Conservation (phyloP, 805 yeast genomes). For the Kodamaea jinghongensis region DNA sequence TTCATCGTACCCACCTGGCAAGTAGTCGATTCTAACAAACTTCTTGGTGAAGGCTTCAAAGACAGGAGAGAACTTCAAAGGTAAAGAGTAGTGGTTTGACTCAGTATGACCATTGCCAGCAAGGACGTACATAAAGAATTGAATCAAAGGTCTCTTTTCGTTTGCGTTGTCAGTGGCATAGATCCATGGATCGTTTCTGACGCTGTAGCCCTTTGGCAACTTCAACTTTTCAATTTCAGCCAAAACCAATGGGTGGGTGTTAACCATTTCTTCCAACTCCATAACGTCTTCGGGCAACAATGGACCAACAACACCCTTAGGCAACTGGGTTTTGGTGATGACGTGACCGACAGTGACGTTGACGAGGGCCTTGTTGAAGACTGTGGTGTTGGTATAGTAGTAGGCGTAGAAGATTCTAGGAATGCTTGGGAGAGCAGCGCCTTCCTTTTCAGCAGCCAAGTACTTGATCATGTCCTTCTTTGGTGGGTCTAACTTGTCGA, state of each 20-base stretch:
- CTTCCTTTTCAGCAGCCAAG: constrained; percentile 61
- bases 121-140: constrained; percentile 71
- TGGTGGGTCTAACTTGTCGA: constrained; percentile 76
- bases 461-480: constrained; percentile 66
- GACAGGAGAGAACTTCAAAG: constrained; percentile 71
- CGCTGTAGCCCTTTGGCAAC: constrained; percentile 53
- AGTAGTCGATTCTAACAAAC: constrained; percentile 68
- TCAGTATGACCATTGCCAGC: constrained; percentile 63
- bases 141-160: constrained; percentile 61
- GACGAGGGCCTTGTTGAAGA: constrained; percentile 68
- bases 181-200: constrained; percentile 80
- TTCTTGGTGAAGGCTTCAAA: constrained; percentile 59
- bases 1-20: constrained; percentile 71
- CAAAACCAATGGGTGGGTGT: constrained; percentile 52
- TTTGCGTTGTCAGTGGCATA: constrained; percentile 72
- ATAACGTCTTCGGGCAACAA: constrained; percentile 61
- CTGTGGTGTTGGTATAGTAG: constrained; percentile 51
- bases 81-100: constrained; percentile 73
- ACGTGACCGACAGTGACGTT: constrained; percentile 62
- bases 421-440: constrained; percentile 50
- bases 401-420: constrained; percentile 68
- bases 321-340: constrained; percentile 52
- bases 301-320: constrained; percentile 69
- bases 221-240: constrained; percentile 68
- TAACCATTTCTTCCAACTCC: constrained; percentile 50